Evolutionary conservation across 352 stramenopile genomes (phyloP), one percentile per base, ranked within the genome.

Genomic region (Globisporangium middletonii): DNA sequence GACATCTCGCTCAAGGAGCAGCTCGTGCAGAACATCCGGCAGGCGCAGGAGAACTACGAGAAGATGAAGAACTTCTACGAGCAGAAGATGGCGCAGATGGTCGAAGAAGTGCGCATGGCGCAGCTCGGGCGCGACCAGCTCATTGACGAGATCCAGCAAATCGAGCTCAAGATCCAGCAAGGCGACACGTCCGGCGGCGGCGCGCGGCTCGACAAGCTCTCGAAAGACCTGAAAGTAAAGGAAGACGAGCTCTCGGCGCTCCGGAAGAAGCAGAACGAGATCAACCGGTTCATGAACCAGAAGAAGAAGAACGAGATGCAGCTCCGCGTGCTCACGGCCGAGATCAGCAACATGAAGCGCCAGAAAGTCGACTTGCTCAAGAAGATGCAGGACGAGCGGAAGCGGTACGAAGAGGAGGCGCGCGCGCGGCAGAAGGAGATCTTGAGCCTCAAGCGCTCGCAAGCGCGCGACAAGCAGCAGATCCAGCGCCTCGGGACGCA

Each of bases 261-360:
- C 35, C 80, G 78, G 38, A 90, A 90, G 53, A 94, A 93, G 53
- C 79, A 95, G 57, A 88, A 63, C 8, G 83, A 93, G 27, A 91
- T 94, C 59, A 87, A 88, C 48, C 74, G 77, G 27, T 92, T 89
- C 48, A 81, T 92, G 66, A 76, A 72, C 49, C 72, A 92, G 53
- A 92, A 92, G 64, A 89, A 90, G 68, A 95, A 95, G 62, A 92
- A 83, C 53, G 85, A 95, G 60, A 90, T 88, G 68, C 81, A 95
- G 50, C 57, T 93, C 35, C 75, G 85, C 19, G 80, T 92, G 6
- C 55, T 94, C 37, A 90, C 77, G 6, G 77, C 79, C 11, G 86
- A 95, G 64, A 92, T 95, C 50, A 79, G 57, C 23, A 88, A 84
- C 55, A 95, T 95, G 86, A 95, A 95, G 69, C 68, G 83, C 6